Percentiles rank a stretch among this genome's conserved stretches.
Conservation (phyloP, 345 rosid species). For the Mallotus nudiflorus region DNA sequence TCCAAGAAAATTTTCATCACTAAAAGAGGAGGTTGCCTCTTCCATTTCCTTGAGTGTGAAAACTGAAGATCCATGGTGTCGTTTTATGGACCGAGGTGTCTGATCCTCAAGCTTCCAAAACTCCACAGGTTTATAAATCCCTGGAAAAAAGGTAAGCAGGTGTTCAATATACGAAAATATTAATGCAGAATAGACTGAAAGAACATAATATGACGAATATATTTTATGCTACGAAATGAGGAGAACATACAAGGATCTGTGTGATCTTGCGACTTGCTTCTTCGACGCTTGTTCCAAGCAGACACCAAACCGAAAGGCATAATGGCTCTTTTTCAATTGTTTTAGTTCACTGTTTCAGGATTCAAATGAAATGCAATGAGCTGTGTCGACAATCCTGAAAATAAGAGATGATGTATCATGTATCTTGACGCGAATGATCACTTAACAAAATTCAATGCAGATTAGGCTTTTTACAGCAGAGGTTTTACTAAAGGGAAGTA, state of each 20-base stretch:
- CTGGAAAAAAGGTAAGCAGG: constrained; percentile 40
- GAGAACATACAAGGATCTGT: constrained; percentile 78
- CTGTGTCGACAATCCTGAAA: constrained; percentile 13
- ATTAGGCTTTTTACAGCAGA: background rate
- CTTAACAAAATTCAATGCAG: constrained; percentile 7
- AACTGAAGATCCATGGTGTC: constrained; percentile 60
- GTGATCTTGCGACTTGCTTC: constrained; percentile 82
- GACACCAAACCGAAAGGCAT: constrained; percentile 91
- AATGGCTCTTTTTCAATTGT: background rate
- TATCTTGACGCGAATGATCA: constrained; percentile 13
- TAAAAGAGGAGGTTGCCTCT: constrained; percentile 72
- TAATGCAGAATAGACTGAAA: constrained; percentile 3
- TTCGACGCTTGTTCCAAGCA: constrained; percentile 92
- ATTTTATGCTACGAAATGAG: constrained; percentile 35
- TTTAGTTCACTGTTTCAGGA: background rate
- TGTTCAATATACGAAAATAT: too few species aligned
- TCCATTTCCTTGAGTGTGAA: constrained; percentile 93
- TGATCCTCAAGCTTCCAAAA: constrained; percentile 71
- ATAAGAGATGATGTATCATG: constrained; percentile 3
- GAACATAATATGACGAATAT: background rate
- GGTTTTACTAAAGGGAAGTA: background rate
- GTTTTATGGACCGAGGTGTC: constrained; percentile 45
- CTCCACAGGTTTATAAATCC: constrained; percentile 72
- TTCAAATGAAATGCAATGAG: constrained; percentile 8
- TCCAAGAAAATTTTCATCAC: constrained; percentile 69